A percentile compares a stretch with the other conserved stretches of the same genome.
Evolutionary conservation across 495 filamentous ascomycete species (phyloP).

Genomic region (Gamarada debralockiae): DNA sequence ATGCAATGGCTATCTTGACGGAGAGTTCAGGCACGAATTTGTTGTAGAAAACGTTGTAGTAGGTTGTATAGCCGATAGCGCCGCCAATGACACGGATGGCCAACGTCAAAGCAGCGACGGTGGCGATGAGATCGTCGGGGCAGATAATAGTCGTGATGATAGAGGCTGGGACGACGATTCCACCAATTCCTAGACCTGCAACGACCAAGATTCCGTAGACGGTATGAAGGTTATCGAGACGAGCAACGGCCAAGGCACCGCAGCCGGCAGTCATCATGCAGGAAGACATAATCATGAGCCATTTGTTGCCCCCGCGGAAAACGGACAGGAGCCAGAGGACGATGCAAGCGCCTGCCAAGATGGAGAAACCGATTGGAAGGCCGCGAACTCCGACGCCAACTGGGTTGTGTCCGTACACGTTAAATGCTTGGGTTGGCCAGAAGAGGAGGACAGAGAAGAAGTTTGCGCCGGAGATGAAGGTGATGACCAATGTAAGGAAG

Average conservation of each 20-base stretch:
- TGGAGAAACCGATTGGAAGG: constrained; percentile 61
- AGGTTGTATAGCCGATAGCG: constrained; percentile 66
- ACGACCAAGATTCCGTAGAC: constrained; percentile 61
- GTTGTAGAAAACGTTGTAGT: constrained; percentile 71
- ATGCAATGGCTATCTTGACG: constrained; percentile 49
- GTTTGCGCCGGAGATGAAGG: constrained; percentile 69
- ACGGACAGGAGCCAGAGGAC: constrained; percentile 57
- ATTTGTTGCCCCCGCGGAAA: constrained; percentile 58
- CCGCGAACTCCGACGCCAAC: constrained; percentile 63
- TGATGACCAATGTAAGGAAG: constrained; percentile 62
- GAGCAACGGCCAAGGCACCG: constrained; percentile 54
- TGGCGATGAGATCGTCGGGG: constrained; percentile 69
- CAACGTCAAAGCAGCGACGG: constrained; percentile 69
- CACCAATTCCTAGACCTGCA: constrained; percentile 67
- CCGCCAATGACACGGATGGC: constrained; percentile 70
- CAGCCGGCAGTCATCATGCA: constrained; percentile 69
- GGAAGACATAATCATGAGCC: constrained; percentile 58
- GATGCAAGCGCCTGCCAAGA: constrained; percentile 58
- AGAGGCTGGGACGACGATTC: constrained; percentile 67
- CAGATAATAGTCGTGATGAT: constrained; percentile 73
- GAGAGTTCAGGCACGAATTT: constrained; percentile 54
- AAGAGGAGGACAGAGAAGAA: constrained; percentile 73
- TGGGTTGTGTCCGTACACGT: constrained; percentile 69
- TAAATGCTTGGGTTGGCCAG: constrained; percentile 72
- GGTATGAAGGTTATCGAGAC: constrained; percentile 53